Conservation (phyloP, 2,329 filamentous ascomycete species). For the Colletotrichum sp. region DNA sequence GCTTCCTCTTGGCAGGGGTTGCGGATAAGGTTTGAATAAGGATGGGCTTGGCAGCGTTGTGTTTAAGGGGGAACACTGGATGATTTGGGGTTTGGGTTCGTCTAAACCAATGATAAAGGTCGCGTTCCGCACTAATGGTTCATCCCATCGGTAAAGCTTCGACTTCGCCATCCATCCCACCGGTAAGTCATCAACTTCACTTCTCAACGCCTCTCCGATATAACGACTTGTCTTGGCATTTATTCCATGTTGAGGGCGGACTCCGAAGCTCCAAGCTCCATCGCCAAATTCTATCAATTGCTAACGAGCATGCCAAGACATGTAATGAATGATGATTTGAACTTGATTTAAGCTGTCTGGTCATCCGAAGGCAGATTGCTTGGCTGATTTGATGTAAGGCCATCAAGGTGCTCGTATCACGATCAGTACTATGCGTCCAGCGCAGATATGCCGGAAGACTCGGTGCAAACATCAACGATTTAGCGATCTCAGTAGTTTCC, state of each 20-base stretch:
- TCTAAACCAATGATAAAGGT: not conserved
- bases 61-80: not conserved
- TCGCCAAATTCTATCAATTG: fast-evolving
- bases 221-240: not conserved
- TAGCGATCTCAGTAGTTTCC: not conserved
- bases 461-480: not conserved
- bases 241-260: not conserved
- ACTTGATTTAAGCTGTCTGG: not conserved
- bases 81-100: not conserved
- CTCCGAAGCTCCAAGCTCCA: not conserved
- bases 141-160: not conserved
- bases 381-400: not conserved
- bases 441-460: not conserved
- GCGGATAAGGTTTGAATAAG: slow-evolving; percentile 6
- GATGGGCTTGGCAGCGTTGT: not conserved
- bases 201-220: not conserved
- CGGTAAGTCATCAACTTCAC: not conserved
- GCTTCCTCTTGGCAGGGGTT: not conserved
- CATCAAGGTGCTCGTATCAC: not conserved
- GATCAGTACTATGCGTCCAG: not conserved
- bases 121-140: not conserved
- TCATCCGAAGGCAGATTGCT: not conserved
- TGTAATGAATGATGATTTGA: not conserved
- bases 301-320: not conserved
- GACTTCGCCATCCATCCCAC: not conserved